Conservation (phyloP, 2,329 filamentous ascomycete genomes). For the Penicillium aurantiogriseum region DNA sequence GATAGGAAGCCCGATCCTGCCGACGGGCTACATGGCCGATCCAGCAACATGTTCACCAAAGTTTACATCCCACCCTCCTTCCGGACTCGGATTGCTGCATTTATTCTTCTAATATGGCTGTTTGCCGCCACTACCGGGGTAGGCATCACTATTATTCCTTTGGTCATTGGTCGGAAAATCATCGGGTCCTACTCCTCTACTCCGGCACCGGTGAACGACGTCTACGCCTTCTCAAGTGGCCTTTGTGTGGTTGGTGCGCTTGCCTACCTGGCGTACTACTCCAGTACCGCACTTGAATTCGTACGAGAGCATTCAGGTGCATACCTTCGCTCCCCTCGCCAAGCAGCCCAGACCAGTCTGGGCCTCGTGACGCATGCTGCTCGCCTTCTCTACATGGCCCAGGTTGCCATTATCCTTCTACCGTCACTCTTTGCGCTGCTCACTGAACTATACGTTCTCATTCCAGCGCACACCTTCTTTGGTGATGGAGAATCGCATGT, state of each 20-base stretch:
- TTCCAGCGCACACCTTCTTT: conserved; percentile 81
- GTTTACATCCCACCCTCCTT: conserved; percentile 87
- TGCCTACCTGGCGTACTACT: conserved; percentile 61
- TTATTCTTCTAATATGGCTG: conserved; percentile 87
- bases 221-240: conserved; percentile 92
- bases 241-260: conserved; percentile 74
- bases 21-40: conserved; percentile 60
- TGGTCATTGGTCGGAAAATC: conserved; percentile 78
- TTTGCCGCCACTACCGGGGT: conserved; percentile 89
- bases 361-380: conserved; percentile 35
- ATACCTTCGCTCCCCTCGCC: conserved; percentile 32
- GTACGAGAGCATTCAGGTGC: conserved; percentile 26
- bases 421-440: conserved; percentile 76
- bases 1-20: conserved; percentile 58
- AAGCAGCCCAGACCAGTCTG: conserved; percentile 25
- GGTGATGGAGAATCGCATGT: conserved; percentile 35
- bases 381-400: conserved; percentile 71
- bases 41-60: conserved; percentile 62
- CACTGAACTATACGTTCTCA: conserved; percentile 82
- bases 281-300: conserved; percentile 23
- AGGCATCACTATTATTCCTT: conserved; percentile 77
- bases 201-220: conserved; percentile 79
- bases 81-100: conserved; percentile 72
- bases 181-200: conserved; percentile 71
- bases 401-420: conserved; percentile 71